Evolutionary conservation across 805 yeast genomes (phyloP), one percentile per base, ranked within the genome.

Genomic region (Isabelozyma gotoi): DNA sequence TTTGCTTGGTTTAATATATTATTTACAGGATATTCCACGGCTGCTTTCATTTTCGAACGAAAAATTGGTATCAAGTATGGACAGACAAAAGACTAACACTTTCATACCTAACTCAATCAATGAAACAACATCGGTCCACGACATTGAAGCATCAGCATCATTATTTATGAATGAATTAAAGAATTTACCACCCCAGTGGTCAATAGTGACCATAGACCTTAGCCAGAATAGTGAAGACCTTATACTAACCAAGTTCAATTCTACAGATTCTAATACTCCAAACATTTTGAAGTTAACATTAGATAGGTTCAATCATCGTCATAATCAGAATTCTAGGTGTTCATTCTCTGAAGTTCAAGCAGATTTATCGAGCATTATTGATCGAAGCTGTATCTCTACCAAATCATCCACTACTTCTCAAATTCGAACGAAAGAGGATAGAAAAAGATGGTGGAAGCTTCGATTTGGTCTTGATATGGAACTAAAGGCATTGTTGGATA

Each of bases 381-480:
- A 24, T 24, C 8, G 73, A 41, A 89, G 92, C 57, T 81, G 87
- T 49, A 52, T 60, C 3, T 78, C 88, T 0, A 84, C 92, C 0
- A 73, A 77, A 16, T 46, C 62, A 0, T 78, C 75, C 27, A 71
- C 77, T 1, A 82, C 89, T 0, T 67, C 78, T 0, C 56, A 53
- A 1, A 78, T 86, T 2, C 67, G 57, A 3, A 74, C 88, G 0
- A 72, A 76, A 36, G 84, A 81, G 34, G 85, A 82, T 21, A 71
- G 89, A 39, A 75, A 73, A 37, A 49, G 66, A 6, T 92, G 97
- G 97, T 94, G 97, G 96, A 72, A 73, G 33, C 66, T 68, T 20
- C 67, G 97, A 39, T 79, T 78, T 43, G 63, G 61, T 0, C 65
- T 90, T 14, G 97, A 92, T 59, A 59, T 67, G 7, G 62, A 74